A percentile compares a stretch with the other conserved stretches of the same genome.
These are phyloP conservation scores for Ceratocystis variospora DNA, from an alignment of 2,329 filamentous ascomycete genomes.

Conservation along the genomic window DNA sequence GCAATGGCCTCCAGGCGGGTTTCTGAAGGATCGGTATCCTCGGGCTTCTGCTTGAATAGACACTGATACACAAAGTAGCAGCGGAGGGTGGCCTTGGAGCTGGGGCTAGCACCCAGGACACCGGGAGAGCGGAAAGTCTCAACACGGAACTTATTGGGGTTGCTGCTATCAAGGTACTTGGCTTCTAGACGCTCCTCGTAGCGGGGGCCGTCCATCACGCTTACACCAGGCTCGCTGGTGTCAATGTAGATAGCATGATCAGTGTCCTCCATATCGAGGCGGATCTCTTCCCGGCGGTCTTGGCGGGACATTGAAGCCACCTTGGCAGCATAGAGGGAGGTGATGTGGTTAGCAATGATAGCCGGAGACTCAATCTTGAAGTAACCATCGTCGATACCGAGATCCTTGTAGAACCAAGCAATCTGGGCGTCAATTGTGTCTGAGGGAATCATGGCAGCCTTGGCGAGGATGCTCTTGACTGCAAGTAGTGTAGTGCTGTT, in stretches of 20 bases:
- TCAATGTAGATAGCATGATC: slow-evolving; percentile 99
- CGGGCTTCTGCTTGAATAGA: slow-evolving; percentile 62
- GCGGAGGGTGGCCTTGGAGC: slow-evolving; percentile 68
- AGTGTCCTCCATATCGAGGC: slow-evolving; percentile 82
- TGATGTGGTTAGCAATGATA: slow-evolving; percentile 85
- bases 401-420: slow-evolving; percentile 92
- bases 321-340: slow-evolving; percentile 92
- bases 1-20: slow-evolving; percentile 83
- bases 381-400: slow-evolving; percentile 97
- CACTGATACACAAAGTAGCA: slow-evolving; percentile 99
- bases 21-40: slow-evolving; percentile 61
- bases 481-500: slow-evolving; percentile 7
- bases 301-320: slow-evolving; percentile 84
- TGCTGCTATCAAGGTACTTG: slow-evolving; percentile 82
- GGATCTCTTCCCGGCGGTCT: slow-evolving; percentile 88
- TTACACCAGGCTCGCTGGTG: slow-evolving; percentile 79
- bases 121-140: slow-evolving; percentile 94
- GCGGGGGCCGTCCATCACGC: slow-evolving; percentile 61
- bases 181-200: slow-evolving; percentile 89
- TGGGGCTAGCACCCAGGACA: slow-evolving; percentile 51
- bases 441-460: slow-evolving; percentile 73
- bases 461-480: slow-evolving; percentile 71
- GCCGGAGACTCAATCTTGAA: slow-evolving; percentile 80
- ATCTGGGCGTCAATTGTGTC: slow-evolving; percentile 75
- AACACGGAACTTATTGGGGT: slow-evolving; percentile 67